phyloP scores from a whole-genome alignment of 2,329 filamentous ascomycete genomes.

The Ilyonectria robusta region DNA sequence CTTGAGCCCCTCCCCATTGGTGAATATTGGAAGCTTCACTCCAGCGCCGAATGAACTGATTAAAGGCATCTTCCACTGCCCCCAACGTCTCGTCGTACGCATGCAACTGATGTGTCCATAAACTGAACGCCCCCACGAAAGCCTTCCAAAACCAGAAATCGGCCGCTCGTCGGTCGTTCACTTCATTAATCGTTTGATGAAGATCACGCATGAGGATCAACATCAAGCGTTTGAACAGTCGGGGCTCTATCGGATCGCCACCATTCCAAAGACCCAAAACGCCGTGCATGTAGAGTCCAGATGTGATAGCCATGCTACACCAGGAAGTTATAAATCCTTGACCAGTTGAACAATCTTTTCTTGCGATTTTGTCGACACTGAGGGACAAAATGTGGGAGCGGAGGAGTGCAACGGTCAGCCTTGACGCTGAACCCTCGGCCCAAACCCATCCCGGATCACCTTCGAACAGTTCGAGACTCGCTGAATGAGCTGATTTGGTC shows the following conservation, averaged over 20 bases:
- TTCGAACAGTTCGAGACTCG: not conserved
- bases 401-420: constrained; percentile 28
- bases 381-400: constrained; percentile 37
- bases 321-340: constrained; percentile 30
- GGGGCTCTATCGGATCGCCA: constrained; percentile 13
- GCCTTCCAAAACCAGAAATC: constrained; percentile 42
- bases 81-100: not conserved
- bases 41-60: constrained; percentile 23
- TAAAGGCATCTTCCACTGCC: constrained; percentile 1
- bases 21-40: not conserved
- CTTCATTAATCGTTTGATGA: not conserved
- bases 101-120: not conserved
- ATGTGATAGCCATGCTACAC: constrained; percentile 34
- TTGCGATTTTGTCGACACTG: not conserved
- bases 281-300: constrained; percentile 36
- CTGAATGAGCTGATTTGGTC: constrained; percentile 19
- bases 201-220: constrained; percentile 32
- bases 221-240: constrained; percentile 24
- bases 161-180: fast-evolving
- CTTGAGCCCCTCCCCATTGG: constrained; percentile 24
- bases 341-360: fast-evolving
- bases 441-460: constrained; percentile 41
- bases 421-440: constrained; percentile 42
- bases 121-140: constrained; percentile 34
- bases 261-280: constrained; percentile 36